Conservation (phyloP, 257 asterid species). For the Mitragyna speciosa region DNA sequence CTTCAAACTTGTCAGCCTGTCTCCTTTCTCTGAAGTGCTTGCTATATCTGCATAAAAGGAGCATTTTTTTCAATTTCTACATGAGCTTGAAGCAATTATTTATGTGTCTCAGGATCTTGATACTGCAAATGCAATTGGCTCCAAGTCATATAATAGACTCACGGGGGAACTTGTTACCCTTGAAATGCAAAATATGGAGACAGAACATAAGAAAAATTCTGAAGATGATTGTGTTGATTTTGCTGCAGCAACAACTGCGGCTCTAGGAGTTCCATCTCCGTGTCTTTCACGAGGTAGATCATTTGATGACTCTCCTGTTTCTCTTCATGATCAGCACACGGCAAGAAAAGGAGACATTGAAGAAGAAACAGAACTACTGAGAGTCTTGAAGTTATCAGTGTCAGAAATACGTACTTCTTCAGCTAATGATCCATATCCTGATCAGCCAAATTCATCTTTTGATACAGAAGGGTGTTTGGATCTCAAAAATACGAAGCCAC, state of each 20-base stretch:
- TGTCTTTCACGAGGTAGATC: conserved; percentile 79
- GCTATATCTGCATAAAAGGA: not conserved
- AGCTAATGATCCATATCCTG: conserved; percentile 29
- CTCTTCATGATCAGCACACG: conserved; percentile 19
- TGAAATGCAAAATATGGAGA: conserved; percentile 54
- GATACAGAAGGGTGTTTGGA: conserved; percentile 31
- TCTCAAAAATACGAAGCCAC: conserved; percentile 34
- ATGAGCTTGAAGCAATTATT: conserved; percentile 3
- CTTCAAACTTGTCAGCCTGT: not conserved
- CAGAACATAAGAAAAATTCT: conserved; percentile 36
- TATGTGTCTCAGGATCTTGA: conserved; percentile 59
- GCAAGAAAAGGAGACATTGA: conserved; percentile 77
- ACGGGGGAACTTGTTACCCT: conserved; percentile 90
- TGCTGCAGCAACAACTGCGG: conserved; percentile 93
- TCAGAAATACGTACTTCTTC: conserved; percentile 34
- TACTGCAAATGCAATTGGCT: conserved; percentile 77
- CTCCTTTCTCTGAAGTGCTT: not conserved
- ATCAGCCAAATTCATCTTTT: conserved; percentile 20
- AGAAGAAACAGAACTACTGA: conserved; percentile 74
- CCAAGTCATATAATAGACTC: conserved; percentile 82
- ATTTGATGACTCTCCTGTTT: conserved; percentile 60
- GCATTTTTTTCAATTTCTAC: not conserved
- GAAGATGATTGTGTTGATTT: conserved; percentile 86
- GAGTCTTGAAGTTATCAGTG: conserved; percentile 61
- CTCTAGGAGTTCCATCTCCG: conserved; percentile 96